Evolutionary conservation across 2,329 filamentous ascomycete species (phyloP).

Genomic region (Sclerotinia subarctica): DNA sequence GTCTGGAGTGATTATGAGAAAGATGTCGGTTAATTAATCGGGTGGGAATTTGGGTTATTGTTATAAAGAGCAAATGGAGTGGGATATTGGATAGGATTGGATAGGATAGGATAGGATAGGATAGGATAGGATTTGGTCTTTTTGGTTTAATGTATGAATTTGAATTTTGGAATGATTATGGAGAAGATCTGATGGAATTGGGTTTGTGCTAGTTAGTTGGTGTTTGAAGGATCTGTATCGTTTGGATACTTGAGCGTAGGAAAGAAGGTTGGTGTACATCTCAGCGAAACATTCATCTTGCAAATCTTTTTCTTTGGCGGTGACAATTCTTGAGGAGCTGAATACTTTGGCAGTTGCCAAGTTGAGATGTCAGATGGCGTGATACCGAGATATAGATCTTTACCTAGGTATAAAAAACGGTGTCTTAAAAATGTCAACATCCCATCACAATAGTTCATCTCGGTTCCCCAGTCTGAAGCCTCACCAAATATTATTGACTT

Average conservation of each 20-base stretch:
- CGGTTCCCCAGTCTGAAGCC: background rate
- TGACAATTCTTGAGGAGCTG: background rate
- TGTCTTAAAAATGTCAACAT: background rate
- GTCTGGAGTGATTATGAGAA: too few species aligned
- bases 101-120: too few species aligned
- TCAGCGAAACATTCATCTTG: background rate
- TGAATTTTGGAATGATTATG: background rate
- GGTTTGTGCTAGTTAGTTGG: too few species aligned
- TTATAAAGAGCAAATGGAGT: too few species aligned
- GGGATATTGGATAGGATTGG: too few species aligned
- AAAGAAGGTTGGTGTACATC: background rate
- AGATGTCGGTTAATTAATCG: too few species aligned
- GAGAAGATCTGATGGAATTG: background rate
- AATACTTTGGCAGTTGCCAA: background rate
- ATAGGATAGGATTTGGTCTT: background rate
- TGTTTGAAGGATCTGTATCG: constrained; percentile 1
- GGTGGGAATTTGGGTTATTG: too few species aligned
- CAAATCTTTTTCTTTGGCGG: too few species aligned
- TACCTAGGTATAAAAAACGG: background rate
- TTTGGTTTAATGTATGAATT: background rate
- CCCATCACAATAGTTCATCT: background rate
- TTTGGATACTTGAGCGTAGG: background rate
- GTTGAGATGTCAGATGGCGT: background rate
- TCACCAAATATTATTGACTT: background rate
- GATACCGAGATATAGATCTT: background rate